Base-by-base conservation (phyloP, 2,329 filamentous ascomycete species). In the Colletotrichum eremochloae region DNA sequence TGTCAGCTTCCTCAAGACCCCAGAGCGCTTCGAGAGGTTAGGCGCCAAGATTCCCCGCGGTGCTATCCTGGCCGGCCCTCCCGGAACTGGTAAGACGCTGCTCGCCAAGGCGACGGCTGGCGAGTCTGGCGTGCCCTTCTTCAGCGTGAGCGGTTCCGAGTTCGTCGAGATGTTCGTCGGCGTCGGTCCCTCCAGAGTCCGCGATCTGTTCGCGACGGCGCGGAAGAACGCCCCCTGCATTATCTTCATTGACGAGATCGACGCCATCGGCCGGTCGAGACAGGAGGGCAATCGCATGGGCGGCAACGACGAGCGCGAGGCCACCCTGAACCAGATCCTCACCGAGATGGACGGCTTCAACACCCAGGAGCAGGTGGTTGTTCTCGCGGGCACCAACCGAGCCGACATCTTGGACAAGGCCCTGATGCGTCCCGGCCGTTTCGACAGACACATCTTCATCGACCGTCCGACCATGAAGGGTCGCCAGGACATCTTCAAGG, bases 301-400 rank as follows among this genome's bases (percentile, higher is more conserved):
- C 50, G 96, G 96, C 74, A 98, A 98, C 79, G 96, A 99, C 80
- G 96, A 99, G 85, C 93, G 96, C 74, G 96, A 99, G 84, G 94
- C 94, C 60, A 99, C 96, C 0, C 91, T 99, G 38, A 99, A 99
- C 83, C 96, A 99, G 84, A 98, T 99, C 74, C 86, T 99, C 66
- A 99, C 96, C 0, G 96, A 99, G 82, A 99, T 99, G 96, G 96
- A 99, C 81, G 96, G 96, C 71, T 98, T 98, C 90, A 98, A 98
- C 83, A 98, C 96, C 9, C 90, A 92, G 2, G 96, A 98, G 79
- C 96, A 98, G 84, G 94, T 99, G 53, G 96, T 99, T 65, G 96
- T 99, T 42, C 89, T 99, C 74, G 96, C 96, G 61, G 96, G 96
- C 85, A 99, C 96, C 68, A 99, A 99, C 85, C 90, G 96, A 84